Conservation (phyloP, 352 stramenopile genomes). For the Aphanomyces invadans region DNA sequence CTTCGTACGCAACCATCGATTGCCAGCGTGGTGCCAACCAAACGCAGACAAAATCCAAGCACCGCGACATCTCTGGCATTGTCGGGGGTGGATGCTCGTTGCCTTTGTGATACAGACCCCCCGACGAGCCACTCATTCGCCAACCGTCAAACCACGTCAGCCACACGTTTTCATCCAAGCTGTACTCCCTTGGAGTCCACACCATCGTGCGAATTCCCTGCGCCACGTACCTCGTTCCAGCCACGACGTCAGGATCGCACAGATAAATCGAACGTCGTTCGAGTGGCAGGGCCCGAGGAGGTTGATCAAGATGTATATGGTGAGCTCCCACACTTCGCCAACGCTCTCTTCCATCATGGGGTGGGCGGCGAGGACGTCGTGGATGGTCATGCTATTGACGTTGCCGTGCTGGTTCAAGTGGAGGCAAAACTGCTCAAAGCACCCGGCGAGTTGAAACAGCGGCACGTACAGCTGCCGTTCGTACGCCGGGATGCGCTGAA, state of each 20-base stretch:
- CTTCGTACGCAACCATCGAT: no score
- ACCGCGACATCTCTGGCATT: no score
- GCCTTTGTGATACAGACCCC: no score
- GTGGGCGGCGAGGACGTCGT: constrained; percentile 65
- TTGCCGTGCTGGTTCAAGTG: constrained; percentile 19
- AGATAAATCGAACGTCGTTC: constrained; percentile 91
- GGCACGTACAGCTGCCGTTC: constrained; percentile 97
- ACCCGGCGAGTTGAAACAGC: constrained; percentile 96
- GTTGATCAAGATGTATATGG: constrained; percentile 91
- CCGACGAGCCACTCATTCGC: no score
- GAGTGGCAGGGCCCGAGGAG: constrained; percentile 92
- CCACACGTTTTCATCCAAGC: no score
- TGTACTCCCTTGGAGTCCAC: no score
- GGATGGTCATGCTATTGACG: constrained; percentile 51
- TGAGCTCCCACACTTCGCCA: constrained; percentile 96
- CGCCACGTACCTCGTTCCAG: constrained; percentile 35
- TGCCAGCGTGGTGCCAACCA: no score
- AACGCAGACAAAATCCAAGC: no score
- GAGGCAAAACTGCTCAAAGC: constrained; percentile 85
- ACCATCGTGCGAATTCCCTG: no score
- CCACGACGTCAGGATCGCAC: constrained; percentile 73
- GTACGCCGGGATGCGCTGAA: constrained; percentile 94
- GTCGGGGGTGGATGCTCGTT: no score
- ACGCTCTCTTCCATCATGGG: constrained; percentile 88
- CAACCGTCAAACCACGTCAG: no score